phyloP scores from a whole-genome alignment of 2,329 filamentous ascomycete species.

The Penicillium decumbens region DNA sequence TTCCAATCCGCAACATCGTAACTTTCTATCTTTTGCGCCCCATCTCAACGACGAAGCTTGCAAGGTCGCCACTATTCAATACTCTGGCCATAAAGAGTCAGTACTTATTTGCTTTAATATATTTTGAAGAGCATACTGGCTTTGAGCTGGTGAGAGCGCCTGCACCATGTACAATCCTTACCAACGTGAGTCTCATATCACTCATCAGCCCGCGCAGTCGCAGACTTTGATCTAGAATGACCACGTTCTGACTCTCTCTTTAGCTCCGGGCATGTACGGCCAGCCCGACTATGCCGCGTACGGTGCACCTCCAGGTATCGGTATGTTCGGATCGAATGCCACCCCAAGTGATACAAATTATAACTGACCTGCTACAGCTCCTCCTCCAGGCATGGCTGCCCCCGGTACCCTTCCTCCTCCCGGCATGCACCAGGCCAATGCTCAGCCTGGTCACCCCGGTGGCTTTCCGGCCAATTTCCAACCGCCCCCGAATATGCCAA shows the following conservation, averaged over 20 bases:
- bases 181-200: constrained; percentile 32
- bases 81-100: background rate
- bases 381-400: constrained; percentile 72
- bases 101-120: background rate
- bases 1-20: constrained; percentile 8
- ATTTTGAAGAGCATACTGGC: constrained; percentile 1
- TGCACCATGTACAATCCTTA: constrained; percentile 44
- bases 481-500: constrained; percentile 84
- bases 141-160: constrained; percentile 5
- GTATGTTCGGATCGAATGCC: constrained; percentile 48
- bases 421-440: constrained; percentile 70
- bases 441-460: constrained; percentile 70
- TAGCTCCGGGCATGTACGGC: constrained; percentile 58
- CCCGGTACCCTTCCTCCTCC: constrained; percentile 76
- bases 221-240: background rate
- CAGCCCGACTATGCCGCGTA: constrained; percentile 68
- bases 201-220: background rate
- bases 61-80: background rate
- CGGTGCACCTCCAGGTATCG: constrained; percentile 74
- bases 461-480: constrained; percentile 80
- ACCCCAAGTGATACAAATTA: background rate
- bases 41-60: background rate
- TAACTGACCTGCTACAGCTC: constrained; percentile 47
- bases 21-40: constrained; percentile 8
- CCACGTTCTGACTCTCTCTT: constrained; percentile 13